Percentiles rank a stretch among this genome's conserved stretches.
Conservation (phyloP, 371 early-diverging fungal genomes). For the Lichtheimia hyalospora region DNA sequence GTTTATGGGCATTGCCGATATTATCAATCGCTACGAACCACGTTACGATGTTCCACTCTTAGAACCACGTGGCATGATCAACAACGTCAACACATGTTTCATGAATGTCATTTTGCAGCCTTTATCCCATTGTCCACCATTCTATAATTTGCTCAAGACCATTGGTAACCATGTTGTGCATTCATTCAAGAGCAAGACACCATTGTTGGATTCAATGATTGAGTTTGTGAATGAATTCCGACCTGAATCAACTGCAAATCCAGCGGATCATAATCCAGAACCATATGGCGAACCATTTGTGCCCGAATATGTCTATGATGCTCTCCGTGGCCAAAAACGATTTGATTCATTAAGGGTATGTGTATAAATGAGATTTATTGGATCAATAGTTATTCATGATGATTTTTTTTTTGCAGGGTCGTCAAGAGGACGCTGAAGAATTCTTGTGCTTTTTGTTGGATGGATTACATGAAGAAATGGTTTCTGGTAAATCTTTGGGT, state of each 20-base stretch:
- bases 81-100: conserved; percentile 96
- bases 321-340: conserved; percentile 74
- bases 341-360: conserved; percentile 74
- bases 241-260: conserved; percentile 22
- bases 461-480: conserved; percentile 93
- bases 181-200: conserved; percentile 74
- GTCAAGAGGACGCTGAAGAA: conserved; percentile 98
- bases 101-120: conserved; percentile 95
- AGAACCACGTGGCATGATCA: conserved; percentile 90
- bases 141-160: conserved; percentile 79
- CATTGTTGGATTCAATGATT: conserved; percentile 84
- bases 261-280: conserved; percentile 29
- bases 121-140: conserved; percentile 85
- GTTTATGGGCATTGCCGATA: conserved; percentile 57
- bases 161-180: conserved; percentile 67
- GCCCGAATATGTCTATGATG: conserved; percentile 92
- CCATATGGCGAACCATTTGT: conserved; percentile 81
- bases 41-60: conserved; percentile 55
- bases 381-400: neutral
- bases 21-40: conserved; percentile 56
- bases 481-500: conserved; percentile 36
- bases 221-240: conserved; percentile 78
- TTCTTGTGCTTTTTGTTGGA: conserved; percentile 91
- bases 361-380: neutral
- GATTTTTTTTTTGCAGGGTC: conserved; percentile 52